Percentiles rank a stretch among this genome's conserved stretches.
Evolutionary conservation across 2,329 filamentous ascomycete genomes (phyloP).

Genomic region (Mollisiaceae sp.): DNA sequence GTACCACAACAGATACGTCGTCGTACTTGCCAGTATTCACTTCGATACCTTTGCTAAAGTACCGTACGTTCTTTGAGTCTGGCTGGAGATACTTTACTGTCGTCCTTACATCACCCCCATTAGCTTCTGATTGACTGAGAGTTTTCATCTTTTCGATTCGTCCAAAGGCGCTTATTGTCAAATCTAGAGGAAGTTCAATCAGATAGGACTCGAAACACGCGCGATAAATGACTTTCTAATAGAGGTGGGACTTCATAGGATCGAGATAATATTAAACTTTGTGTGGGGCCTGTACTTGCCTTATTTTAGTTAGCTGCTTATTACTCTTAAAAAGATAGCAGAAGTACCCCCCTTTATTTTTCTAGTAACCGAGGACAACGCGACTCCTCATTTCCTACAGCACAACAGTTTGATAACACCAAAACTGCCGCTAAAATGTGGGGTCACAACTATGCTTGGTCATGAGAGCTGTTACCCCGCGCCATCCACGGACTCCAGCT

Average conservation of each 20-base stretch:
- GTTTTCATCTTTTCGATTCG: conserved; percentile 9
- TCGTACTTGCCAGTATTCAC: conserved; percentile 14
- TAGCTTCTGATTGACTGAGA: neutral
- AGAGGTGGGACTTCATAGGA: neutral
- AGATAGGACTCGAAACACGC: neutral
- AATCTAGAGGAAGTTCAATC: conserved; percentile 7
- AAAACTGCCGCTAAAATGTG: conserved; percentile 10
- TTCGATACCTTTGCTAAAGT: conserved; percentile 13
- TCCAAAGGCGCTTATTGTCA: conserved; percentile 11
- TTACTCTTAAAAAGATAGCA: conserved; percentile 11
- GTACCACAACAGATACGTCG: conserved; percentile 12
- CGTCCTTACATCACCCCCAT: conserved; percentile 10
- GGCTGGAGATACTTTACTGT: conserved; percentile 12
- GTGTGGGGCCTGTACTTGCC: conserved; percentile 11
- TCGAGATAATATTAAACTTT: conserved; percentile 6
- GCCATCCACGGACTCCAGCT: conserved; percentile 3
- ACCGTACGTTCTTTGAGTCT: conserved; percentile 11
- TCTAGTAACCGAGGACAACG: neutral
- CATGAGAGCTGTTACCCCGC: conserved; percentile 10
- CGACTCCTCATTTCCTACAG: conserved; percentile 1
- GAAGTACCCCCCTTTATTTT: conserved; percentile 4
- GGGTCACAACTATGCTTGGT: conserved; percentile 10
- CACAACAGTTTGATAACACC: neutral
- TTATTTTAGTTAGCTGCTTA: conserved; percentile 6
- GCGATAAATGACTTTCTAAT: conserved; percentile 9